Conservation (phyloP, 352 stramenopile genomes). For the Globisporangium emineosum region DNA sequence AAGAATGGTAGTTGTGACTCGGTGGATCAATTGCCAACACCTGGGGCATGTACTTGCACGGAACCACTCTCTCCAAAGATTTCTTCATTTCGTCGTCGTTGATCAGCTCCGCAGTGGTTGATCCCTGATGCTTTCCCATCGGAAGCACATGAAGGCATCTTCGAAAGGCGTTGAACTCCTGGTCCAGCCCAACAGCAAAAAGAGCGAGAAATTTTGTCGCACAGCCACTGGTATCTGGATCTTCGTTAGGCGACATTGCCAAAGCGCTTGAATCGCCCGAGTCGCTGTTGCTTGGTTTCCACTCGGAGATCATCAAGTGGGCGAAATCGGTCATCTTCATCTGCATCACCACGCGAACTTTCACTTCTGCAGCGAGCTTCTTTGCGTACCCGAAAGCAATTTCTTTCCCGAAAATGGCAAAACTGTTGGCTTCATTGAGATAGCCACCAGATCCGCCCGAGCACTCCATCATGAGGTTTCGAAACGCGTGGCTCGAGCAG, state of each 20-base stretch:
- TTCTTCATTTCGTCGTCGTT: constrained; percentile 35
- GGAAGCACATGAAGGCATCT: constrained; percentile 55
- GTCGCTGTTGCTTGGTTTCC: constrained; percentile 20
- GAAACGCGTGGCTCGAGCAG: constrained; percentile 55
- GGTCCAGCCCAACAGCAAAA: constrained; percentile 59
- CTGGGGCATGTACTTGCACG: constrained; percentile 45
- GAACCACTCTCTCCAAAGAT: constrained; percentile 31
- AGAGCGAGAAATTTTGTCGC: constrained; percentile 34
- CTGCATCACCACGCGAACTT: constrained; percentile 42
- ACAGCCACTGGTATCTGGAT: not conserved
- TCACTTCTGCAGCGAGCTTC: constrained; percentile 53
- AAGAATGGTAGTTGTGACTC: constrained; percentile 31
- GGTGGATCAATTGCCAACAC: constrained; percentile 47
- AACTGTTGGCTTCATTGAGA: constrained; percentile 36
- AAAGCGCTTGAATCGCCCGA: not conserved
- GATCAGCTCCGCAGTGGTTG: constrained; percentile 25
- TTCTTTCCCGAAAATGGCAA: constrained; percentile 44
- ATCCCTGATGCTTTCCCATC: constrained; percentile 16
- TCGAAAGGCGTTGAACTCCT: constrained; percentile 62
- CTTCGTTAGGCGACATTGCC: constrained; percentile 6
- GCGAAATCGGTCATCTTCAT: constrained; percentile 60
- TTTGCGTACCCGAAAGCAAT: constrained; percentile 41
- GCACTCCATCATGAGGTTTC: constrained; percentile 56
- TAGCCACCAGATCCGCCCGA: constrained; percentile 30
- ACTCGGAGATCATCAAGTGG: constrained; percentile 60